Evolutionary conservation across 441 rosid genomes (phyloP), one percentile per base, ranked within the genome.

Genomic region (Hypseocharis bilobata): DNA sequence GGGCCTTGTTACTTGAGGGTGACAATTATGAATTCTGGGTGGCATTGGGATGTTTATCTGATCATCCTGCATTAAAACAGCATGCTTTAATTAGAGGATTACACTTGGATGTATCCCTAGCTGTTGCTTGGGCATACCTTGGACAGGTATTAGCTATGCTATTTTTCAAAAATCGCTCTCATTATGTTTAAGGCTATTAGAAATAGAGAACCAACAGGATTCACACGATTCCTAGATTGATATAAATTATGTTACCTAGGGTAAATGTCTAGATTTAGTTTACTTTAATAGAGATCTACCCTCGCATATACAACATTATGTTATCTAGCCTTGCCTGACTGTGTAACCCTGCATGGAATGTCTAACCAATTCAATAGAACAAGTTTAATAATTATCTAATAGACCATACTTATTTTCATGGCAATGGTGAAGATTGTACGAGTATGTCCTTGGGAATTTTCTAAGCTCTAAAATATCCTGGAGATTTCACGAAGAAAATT

Each of bases 41-140:
- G 66, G 85, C 91, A 54, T 77, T 93, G 77, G 92, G 97, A 63
- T 86, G 92, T 76, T 72, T 93, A 74, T 83, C 97, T 60, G 77
- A 77, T 63, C 72, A 84, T 66, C 71, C 56, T 75, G 91, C 89
- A 64, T 74, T 93, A 80, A 87, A 82, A 82, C 87, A 88, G 34
- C 98, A 93, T 82, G 86, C 88, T 62, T 80, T 90, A 61, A 86
- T 90, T 68, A 82, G 97, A 77, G 96, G 88, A 59, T 79, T 93
- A 83, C 98, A 93, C 64, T 74, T 93, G 81, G 96, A 90, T 84
- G 83, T 84, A 60, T 85, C 97, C 44, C 78, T 78, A 66, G 94
- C 96, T 38, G 77, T 78, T 77, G 97, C 97, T 52, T 93, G 98
- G 97, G 92, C 92, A 66, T 81, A 78, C 67, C 88, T 93, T 69